Evolutionary conservation across 2,329 filamentous ascomycete genomes (phyloP), one percentile per base, ranked within the genome.

Genomic region (Gnomoniopsis smithogilvyi): DNA sequence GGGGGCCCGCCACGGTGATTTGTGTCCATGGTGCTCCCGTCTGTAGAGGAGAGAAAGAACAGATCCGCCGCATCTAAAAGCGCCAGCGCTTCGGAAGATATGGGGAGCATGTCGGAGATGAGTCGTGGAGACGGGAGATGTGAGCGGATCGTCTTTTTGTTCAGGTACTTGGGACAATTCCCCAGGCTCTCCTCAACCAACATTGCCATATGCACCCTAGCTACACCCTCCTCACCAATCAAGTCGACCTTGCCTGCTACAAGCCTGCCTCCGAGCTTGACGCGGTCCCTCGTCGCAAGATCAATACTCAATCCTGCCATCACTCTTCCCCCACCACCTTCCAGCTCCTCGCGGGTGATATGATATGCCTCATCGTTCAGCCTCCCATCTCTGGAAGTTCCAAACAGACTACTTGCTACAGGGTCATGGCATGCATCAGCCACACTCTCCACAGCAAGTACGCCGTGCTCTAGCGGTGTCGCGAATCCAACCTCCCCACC

Each of bases 81-180:
- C 8, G 80, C 74, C 10, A 87, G 63, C 1, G 87, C 89, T 52
- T 78, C 76, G 8, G 69, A 65, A 0, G 82, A 72, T 3, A 93
- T 73, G 26, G 73, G 74, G 10, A 75, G 62, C 1, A 69, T 66
- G 36, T 67, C 68, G 34, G 73, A 72, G 3, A 73, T 68, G 4
- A 76, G 67, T 36, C 63, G 55, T 3, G 89, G 83, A 15, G 76
- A 69, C 2, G 88, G 80, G 0, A 77, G 62, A 48, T 82, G 79
- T 6, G 81, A 79, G 2, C 73, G 68, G 43, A 96, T 84, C 2
- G 76, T 75, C 69, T 90, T 92, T 67, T 84, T 85, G 71, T 94
- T 95, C 36, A 96, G 70, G 66, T 96, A 96, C 72, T 96, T 96
- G 1, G 92, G 91, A 66, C 91, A 96, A 66, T 95, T 96, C 0